Conservation (phyloP, 805 yeast genomes). For the Candida ponderosae region DNA sequence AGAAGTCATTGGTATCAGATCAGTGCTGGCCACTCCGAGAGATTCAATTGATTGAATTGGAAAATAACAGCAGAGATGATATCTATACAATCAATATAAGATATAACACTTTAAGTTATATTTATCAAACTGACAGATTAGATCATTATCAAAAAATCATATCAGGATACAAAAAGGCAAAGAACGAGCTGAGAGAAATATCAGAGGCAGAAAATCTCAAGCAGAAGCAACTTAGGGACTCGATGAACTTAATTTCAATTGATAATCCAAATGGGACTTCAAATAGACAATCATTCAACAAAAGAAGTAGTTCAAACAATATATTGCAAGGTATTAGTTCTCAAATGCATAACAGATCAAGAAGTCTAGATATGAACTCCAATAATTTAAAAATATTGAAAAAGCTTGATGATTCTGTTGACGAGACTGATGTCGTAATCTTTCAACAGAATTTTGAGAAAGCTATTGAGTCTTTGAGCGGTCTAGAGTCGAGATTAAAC, state of each 20-base stretch:
- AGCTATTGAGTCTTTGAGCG: conserved; percentile 27
- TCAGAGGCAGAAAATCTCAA: conserved; percentile 40
- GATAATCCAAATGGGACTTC: conserved; percentile 24
- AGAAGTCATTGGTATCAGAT: conserved; percentile 47
- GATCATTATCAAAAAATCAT: conserved; percentile 50
- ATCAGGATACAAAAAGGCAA: conserved; percentile 52
- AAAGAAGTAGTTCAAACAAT: conserved; percentile 24
- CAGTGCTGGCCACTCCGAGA: conserved; percentile 75
- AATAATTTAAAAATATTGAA: conserved; percentile 38
- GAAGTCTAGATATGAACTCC: conserved; percentile 37
- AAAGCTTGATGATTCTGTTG: conserved; percentile 51
- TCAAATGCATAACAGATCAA: conserved; percentile 51
- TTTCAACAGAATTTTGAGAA: conserved; percentile 49
- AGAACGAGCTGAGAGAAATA: conserved; percentile 50
- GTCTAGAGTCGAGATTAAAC: conserved; percentile 24
- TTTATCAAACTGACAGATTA: conserved; percentile 52
- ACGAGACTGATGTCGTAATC: conserved; percentile 60
- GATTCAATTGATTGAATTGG: conserved; percentile 26
- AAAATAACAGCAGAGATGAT: conserved; percentile 10
- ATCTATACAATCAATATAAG: conserved; percentile 37
- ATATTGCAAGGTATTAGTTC: conserved; percentile 51
- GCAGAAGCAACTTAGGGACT: conserved; percentile 34
- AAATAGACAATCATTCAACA: conserved; percentile 16
- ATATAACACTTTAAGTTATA: conserved; percentile 40
- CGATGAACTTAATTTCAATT: conserved; percentile 33